These are phyloP conservation scores for Cystobasidiaceae sp. DNA, from an alignment of 1,284 basidiomycete species.

Conservation along the genomic window DNA sequence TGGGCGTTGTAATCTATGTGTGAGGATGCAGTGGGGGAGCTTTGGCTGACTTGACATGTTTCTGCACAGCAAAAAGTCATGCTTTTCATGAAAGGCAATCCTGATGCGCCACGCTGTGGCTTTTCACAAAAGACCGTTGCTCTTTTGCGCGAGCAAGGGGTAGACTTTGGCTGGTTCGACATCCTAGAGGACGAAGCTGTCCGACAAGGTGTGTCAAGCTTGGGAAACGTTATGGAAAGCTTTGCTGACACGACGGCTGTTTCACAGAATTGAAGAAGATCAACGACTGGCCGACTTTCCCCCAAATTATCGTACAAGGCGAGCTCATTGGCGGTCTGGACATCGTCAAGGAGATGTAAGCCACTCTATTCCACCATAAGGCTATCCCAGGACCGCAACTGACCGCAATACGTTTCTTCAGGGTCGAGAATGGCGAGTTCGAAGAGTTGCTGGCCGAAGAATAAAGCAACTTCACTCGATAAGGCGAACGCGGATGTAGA, in stretches of 20 bases:
- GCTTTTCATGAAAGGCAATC: constrained; percentile 96
- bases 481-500: no score
- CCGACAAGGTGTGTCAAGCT: constrained; percentile 52
- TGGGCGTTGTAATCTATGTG: no score
- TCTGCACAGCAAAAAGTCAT: constrained; percentile 59
- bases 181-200: constrained; percentile 67
- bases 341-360: constrained; percentile 49
- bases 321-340: constrained; percentile 64
- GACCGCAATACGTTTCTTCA: constrained; percentile 1
- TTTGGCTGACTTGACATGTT: no score
- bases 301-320: constrained; percentile 61
- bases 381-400: background rate
- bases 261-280: constrained; percentile 57
- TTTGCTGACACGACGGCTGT: no score
- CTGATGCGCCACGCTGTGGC: constrained; percentile 77
- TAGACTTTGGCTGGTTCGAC: constrained; percentile 67
- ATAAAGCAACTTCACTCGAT: no score
- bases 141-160: constrained; percentile 57
- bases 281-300: constrained; percentile 65
- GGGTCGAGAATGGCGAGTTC: constrained; percentile 33
- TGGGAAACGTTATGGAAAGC: background rate
- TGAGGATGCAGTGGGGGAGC: no score
- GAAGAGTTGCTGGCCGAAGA: constrained; percentile 21
- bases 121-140: constrained; percentile 67
- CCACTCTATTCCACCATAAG: background rate